Conservation (phyloP, 2,329 filamentous ascomycete species). For the Botrytis porri region DNA sequence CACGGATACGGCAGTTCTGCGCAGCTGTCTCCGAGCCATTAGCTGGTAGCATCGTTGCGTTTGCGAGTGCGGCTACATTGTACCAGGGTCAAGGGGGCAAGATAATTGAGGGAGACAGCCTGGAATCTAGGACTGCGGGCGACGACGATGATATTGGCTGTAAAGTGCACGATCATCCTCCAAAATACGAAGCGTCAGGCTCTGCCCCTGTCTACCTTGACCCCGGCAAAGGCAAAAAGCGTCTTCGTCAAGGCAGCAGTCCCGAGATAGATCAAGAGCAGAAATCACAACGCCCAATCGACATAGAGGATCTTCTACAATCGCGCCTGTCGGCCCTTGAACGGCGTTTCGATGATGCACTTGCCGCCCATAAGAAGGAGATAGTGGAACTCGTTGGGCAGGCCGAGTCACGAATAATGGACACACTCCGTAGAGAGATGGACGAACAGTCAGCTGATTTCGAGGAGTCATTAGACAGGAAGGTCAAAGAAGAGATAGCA, state of each 20-base stretch:
- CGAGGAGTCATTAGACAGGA: slow-evolving; percentile 4
- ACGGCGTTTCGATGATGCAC: background rate
- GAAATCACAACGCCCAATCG: slow-evolving; percentile 4
- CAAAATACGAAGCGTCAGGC: slow-evolving; percentile 9
- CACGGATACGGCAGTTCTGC: background rate
- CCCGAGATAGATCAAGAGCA: slow-evolving; percentile 2
- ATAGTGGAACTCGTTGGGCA: slow-evolving; percentile 2
- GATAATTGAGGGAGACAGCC: slow-evolving; percentile 6
- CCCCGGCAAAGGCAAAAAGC: slow-evolving; percentile 9
- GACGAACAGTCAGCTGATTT: slow-evolving; percentile 1
- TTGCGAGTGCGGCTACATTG: slow-evolving; percentile 4
- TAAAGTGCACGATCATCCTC: slow-evolving; percentile 7
- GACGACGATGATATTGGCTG: background rate
- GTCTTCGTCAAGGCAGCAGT: background rate
- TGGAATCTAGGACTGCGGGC: slow-evolving; percentile 1
- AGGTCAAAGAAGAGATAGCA: slow-evolving; percentile 6
- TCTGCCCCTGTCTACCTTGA: background rate
- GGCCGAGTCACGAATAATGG: slow-evolving; percentile 7
- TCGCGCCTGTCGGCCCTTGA: slow-evolving; percentile 6
- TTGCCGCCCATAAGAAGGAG: background rate
- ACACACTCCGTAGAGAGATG: slow-evolving; percentile 7
- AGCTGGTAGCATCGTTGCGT: slow-evolving; percentile 1
- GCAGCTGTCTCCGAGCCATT: slow-evolving; percentile 4
- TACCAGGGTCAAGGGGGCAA: slow-evolving; percentile 13
- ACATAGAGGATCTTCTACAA: slow-evolving; percentile 1